Base-by-base conservation (phyloP, 139 green algal species). In the Chlorokybus atmophyticus region DNA sequence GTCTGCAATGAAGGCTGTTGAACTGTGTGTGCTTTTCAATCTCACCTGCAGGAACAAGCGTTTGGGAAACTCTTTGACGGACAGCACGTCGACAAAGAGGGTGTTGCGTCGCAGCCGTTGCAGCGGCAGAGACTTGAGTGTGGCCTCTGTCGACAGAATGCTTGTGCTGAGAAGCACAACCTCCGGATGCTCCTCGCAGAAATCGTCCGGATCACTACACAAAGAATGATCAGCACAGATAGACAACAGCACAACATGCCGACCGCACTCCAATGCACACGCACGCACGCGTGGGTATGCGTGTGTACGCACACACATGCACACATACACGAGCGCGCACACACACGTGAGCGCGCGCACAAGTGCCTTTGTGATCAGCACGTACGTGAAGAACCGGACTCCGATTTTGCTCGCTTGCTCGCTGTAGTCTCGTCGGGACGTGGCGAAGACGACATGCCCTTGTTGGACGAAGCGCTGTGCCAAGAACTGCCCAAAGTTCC, bases 401-500 rank as follows among this genome's bases (percentile, higher is more conserved):
- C 92, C 89, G 4, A 98, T 74, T 25, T 76, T 58, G 3, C 51
- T 41, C 0, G 89, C 91, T 1, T 72, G 31, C 0, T 69, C 54
- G 3, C 65, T 61, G 75, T 98, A 95, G 31, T 81, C 70, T 0
- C 64, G 73, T 5, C 91, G 77, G 0, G 79, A 92, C 3, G 82
- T 94, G 19, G 82, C 87, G 4, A 94, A 70, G 10, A 98, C 82
- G 51, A 73, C 39, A 68, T 95, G 87, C 0, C 84, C 84, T n/a
- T 80, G 68, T 40, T 66, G 8, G 4, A 92, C 57, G 3, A 99
- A 70, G 3, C 88, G 77, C 53, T 78, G 78, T 0, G 87, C 92
- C 5, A 99, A 55, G 60, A 99, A 99, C 68, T 99, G 92, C 10
- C 92, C 92, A 73, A 99, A 99, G 0, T 81, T 95, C 23, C 92